Percentiles rank a stretch among this genome's conserved stretches.
Conservation (phyloP, 2,329 filamentous ascomycete species). For the Dactylonectria macrodidyma region DNA sequence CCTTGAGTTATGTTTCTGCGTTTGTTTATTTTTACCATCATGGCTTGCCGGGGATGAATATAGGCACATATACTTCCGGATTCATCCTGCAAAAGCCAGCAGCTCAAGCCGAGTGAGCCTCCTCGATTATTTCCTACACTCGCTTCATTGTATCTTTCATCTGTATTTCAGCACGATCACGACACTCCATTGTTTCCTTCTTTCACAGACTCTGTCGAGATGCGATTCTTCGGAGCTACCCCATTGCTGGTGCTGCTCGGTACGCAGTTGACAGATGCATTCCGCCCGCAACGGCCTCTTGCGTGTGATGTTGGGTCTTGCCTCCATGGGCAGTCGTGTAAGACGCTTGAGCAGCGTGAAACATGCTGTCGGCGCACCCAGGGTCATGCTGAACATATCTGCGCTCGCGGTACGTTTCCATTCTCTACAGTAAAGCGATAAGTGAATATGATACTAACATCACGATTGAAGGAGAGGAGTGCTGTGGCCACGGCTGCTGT, state of each 20-base stretch:
- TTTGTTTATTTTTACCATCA: not conserved
- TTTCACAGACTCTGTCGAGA: not conserved
- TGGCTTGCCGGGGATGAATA: not conserved
- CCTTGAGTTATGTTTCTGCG: not conserved
- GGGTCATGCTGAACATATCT: not conserved
- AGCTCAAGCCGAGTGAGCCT: not conserved
- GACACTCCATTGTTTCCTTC: not conserved
- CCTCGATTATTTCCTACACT: not conserved
- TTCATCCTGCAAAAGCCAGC: not conserved
- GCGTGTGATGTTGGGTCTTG: not conserved
- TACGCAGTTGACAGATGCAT: not conserved
- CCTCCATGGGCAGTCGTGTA: not conserved
- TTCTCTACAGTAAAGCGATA: not conserved
- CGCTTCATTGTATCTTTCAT: not conserved
- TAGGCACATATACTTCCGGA: not conserved
- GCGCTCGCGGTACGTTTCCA: not conserved
- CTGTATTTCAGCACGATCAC: not conserved
- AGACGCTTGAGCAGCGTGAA: not conserved
- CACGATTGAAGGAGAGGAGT: not conserved
- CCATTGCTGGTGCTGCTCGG: not conserved
- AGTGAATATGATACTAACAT: not conserved
- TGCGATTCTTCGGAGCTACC: not conserved
- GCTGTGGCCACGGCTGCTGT: not conserved
- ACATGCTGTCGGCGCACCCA: not conserved
- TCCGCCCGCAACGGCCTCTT: not conserved